phyloP scores from a whole-genome alignment of 345 rosid genomes.

The Cardamine occulta region DNA sequence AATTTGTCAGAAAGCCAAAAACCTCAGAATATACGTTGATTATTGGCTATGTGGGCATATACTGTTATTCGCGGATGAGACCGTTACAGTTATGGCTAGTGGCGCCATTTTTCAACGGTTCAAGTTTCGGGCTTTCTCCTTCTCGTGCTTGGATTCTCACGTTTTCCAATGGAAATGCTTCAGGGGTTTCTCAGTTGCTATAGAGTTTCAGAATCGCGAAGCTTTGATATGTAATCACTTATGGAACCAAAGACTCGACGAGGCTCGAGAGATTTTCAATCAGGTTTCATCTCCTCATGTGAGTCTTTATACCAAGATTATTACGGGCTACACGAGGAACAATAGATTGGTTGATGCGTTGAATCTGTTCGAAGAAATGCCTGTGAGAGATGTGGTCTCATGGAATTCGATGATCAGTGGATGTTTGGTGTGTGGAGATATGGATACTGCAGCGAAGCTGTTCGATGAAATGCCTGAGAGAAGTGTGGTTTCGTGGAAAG shows the following conservation, averaged over 20 bases:
- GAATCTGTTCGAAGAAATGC: slow-evolving; percentile 54
- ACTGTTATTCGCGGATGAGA: not conserved
- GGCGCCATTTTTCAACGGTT: slow-evolving; percentile 43
- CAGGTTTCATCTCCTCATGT: slow-evolving; percentile 49
- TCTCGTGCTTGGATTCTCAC: not conserved
- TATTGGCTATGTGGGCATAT: not conserved
- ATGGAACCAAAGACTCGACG: slow-evolving; percentile 45
- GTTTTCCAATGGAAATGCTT: not conserved
- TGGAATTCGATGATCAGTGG: slow-evolving; percentile 81
- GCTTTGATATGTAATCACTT: slow-evolving; percentile 50
- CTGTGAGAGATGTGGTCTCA: slow-evolving; percentile 54
- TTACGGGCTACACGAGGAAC: slow-evolving; percentile 42
- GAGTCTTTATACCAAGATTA: slow-evolving; percentile 63
- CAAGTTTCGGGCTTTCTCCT: slow-evolving; percentile 27
- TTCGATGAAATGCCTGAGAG: slow-evolving; percentile 73
- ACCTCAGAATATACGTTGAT: not conserved
- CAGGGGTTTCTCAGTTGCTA: slow-evolving; percentile 21
- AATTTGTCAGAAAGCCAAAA: no score
- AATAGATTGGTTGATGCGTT: slow-evolving; percentile 55
- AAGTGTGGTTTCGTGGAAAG: slow-evolving; percentile 75
- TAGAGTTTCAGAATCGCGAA: slow-evolving; percentile 37
- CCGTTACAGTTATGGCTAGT: slow-evolving; percentile 1
- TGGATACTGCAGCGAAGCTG: slow-evolving; percentile 48
- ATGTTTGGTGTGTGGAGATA: slow-evolving; percentile 64
- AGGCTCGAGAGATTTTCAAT: slow-evolving; percentile 52